These are phyloP conservation scores for Hirsutella thompsonii DNA, from an alignment of 2,329 filamentous ascomycete genomes.

Conservation along the genomic window DNA sequence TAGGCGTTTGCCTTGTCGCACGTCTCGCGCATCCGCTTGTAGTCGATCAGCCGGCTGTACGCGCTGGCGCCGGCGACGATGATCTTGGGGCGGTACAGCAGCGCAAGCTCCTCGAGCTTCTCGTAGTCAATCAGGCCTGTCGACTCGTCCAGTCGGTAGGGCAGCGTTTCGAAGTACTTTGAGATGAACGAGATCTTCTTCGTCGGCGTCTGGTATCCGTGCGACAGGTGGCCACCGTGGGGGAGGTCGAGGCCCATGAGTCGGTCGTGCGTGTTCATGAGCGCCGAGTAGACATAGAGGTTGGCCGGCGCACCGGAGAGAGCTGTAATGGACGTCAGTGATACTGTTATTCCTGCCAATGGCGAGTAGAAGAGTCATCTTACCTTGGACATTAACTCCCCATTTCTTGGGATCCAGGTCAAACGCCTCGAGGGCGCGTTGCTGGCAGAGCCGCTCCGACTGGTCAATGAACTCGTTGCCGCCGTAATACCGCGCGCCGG, in stretches of 20 bases:
- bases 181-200: conserved; percentile 97
- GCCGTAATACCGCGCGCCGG: conserved; percentile 90
- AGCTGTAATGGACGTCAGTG: conserved; percentile 30
- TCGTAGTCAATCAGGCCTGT: conserved; percentile 95
- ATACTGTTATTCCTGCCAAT: too few species aligned
- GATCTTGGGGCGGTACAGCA: conserved; percentile 87
- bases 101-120: conserved; percentile 74
- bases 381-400: conserved; percentile 93
- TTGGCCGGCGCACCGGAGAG: conserved; percentile 67
- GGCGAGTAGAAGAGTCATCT: conserved; percentile 21
- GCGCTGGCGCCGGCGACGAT: conserved; percentile 91
- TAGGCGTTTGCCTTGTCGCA: conserved; percentile 88
- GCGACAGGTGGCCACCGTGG: conserved; percentile 89
- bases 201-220: conserved; percentile 91
- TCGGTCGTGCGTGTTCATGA: conserved; percentile 85
- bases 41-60: conserved; percentile 93
- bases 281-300: conserved; percentile 86
- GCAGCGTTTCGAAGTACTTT: conserved; percentile 97
- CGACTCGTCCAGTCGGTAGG: conserved; percentile 80
- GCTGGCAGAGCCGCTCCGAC: conserved; percentile 79
- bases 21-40: conserved; percentile 80
- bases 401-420: conserved; percentile 73
- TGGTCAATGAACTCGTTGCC: conserved; percentile 95
- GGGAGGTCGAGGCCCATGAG: conserved; percentile 96
- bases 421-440: conserved; percentile 80